A percentile compares a stretch with the other conserved stretches of the same genome.
Evolutionary conservation across 345 rosid genomes (phyloP).

Genomic region (Erysimum cheiranthoides): DNA sequence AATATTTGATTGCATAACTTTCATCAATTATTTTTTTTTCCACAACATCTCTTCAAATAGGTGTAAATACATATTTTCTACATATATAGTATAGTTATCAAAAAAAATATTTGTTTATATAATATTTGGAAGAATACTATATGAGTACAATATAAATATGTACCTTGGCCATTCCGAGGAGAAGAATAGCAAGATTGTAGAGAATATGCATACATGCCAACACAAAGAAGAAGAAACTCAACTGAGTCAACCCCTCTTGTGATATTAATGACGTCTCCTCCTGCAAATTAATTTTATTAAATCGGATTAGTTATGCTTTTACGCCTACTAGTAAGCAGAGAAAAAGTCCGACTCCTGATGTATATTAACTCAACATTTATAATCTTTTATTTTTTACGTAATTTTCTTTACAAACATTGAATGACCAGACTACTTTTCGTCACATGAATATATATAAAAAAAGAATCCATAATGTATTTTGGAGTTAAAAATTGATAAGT

Average conservation of each 20-base stretch:
- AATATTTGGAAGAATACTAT: no score
- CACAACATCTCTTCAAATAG: no score
- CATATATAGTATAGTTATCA: no score
- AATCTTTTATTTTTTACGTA: not conserved
- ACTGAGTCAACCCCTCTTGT: conserved; percentile 63
- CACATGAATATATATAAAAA: not conserved
- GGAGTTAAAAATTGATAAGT: not conserved
- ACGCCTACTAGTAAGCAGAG: not conserved
- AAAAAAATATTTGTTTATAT: no score
- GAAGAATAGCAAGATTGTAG: conserved; percentile 65
- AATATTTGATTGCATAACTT: not conserved
- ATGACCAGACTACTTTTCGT: not conserved
- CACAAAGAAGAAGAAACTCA: conserved; percentile 68
- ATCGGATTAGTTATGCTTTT: not conserved
- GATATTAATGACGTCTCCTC: conserved; percentile 64
- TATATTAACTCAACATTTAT: no score
- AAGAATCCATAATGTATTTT: not conserved
- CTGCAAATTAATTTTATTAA: conserved; percentile 40
- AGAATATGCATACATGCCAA: conserved; percentile 76
- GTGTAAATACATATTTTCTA: no score
- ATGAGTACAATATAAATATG: not conserved
- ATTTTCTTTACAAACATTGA: not conserved
- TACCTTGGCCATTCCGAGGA: conserved; percentile 78
- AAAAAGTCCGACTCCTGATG: no score
- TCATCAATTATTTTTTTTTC: no score